Conservation (phyloP, 2,329 filamentous ascomycete species). For the Aspergillus brasiliensis region DNA sequence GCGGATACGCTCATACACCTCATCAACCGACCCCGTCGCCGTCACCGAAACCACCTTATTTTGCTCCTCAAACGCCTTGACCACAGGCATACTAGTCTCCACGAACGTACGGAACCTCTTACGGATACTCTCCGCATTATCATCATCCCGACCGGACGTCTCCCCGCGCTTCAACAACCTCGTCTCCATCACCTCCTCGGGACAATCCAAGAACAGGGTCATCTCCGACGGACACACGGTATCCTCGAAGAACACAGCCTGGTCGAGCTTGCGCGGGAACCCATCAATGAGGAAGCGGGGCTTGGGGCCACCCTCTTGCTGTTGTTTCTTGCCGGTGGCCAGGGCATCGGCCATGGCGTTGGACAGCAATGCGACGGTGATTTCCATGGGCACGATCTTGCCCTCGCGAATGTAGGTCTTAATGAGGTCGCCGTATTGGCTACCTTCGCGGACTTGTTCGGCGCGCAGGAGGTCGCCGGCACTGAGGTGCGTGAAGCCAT, state of each 20-base stretch:
- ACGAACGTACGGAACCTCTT: slow-evolving; percentile 95
- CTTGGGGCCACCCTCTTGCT: slow-evolving; percentile 39
- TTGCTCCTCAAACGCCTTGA: slow-evolving; percentile 77
- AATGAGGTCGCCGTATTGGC: slow-evolving; percentile 90
- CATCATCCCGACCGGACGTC: slow-evolving; percentile 87
- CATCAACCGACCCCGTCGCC: slow-evolving; percentile 68
- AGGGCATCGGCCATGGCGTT: slow-evolving; percentile 74
- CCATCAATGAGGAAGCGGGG: slow-evolving; percentile 77
- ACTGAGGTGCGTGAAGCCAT: slow-evolving; percentile 89
- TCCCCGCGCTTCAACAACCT: slow-evolving; percentile 85
- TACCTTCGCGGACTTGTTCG: slow-evolving; percentile 84
- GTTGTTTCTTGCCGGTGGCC: neutral
- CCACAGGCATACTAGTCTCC: slow-evolving; percentile 97
- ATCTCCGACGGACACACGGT: slow-evolving; percentile 80
- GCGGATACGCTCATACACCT: slow-evolving; percentile 61
- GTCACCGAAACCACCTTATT: slow-evolving; percentile 78
- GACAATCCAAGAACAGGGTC: slow-evolving; percentile 92
- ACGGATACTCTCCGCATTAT: slow-evolving; percentile 92
- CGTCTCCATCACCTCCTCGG: slow-evolving; percentile 83
- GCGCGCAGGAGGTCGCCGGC: slow-evolving; percentile 92
- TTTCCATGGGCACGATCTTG: slow-evolving; percentile 97
- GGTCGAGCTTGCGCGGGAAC: slow-evolving; percentile 96
- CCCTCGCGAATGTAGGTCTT: slow-evolving; percentile 91
- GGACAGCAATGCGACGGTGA: slow-evolving; percentile 89
- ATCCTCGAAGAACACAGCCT: slow-evolving; percentile 91